Conservation (phyloP, 306 rosid species). For the Cucumis melo region DNA sequence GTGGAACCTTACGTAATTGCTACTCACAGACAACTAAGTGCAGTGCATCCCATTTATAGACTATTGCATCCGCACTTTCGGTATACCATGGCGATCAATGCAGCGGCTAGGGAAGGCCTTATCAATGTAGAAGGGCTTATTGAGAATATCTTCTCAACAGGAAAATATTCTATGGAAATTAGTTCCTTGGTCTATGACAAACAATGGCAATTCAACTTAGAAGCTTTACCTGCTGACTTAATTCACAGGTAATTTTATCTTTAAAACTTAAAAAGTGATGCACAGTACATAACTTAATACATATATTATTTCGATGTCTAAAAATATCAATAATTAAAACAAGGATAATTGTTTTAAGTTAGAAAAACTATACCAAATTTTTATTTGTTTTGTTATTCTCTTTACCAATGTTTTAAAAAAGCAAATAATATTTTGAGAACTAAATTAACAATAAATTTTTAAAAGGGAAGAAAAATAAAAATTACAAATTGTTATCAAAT, state of each 20-base stretch:
- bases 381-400: too few species aligned
- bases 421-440: too few species aligned
- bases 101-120: constrained; percentile 45
- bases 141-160: constrained; percentile 35
- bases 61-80: constrained; percentile 67
- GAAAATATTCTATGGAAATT: constrained; percentile 29
- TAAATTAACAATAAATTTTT: too few species aligned
- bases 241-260: constrained; percentile 15
- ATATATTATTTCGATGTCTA: too few species aligned
- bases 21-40: constrained; percentile 60
- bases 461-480: too few species aligned
- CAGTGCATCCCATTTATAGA: constrained; percentile 66
- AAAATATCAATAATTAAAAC: too few species aligned
- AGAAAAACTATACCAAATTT: too few species aligned
- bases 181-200: constrained; percentile 42
- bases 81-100: constrained; percentile 77
- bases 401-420: too few species aligned
- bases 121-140: constrained; percentile 46
- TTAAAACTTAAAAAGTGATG: too few species aligned
- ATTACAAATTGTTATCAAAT: too few species aligned
- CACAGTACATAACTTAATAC: too few species aligned
- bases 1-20: constrained; percentile 46
- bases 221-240: constrained; percentile 29
- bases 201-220: constrained; percentile 25
- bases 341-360: too few species aligned